Conservation (phyloP, 1,139 yeast species). For the Pneumocystis oryctolagi region DNA sequence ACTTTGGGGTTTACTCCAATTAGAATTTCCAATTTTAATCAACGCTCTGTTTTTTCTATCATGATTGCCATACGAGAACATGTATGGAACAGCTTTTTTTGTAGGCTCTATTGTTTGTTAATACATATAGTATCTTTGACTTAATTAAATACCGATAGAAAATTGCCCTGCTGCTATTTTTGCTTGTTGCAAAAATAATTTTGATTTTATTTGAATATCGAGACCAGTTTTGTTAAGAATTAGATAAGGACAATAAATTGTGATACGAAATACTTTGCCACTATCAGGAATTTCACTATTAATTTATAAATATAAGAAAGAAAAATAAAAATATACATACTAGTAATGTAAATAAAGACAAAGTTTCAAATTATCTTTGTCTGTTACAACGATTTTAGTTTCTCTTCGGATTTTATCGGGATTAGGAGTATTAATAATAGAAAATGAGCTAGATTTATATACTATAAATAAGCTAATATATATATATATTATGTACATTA, state of each 20-base stretch:
- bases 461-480: slow-evolving; percentile 38
- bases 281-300: slow-evolving; percentile 20
- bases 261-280: slow-evolving; percentile 28
- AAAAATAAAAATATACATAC: slow-evolving; percentile 12
- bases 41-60: slow-evolving; percentile 55
- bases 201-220: slow-evolving; percentile 45
- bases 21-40: slow-evolving; percentile 54
- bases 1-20: slow-evolving; percentile 63
- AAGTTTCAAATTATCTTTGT: slow-evolving; percentile 52
- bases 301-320: slow-evolving; percentile 6
- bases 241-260: slow-evolving; percentile 73
- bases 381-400: slow-evolving; percentile 32
- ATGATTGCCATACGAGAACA: slow-evolving; percentile 68
- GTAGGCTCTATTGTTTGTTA: slow-evolving; percentile 17
- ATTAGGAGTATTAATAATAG: slow-evolving; percentile 49
- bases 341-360: slow-evolving; percentile 54
- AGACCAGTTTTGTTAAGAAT: slow-evolving; percentile 67
- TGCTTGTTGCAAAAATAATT: slow-evolving; percentile 20
- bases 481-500: neutral
- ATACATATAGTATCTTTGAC: neutral
- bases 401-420: slow-evolving; percentile 46
- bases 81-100: slow-evolving; percentile 40
- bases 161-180: slow-evolving; percentile 10
- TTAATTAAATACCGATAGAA: neutral
- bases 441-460: slow-evolving; percentile 51